Evolutionary conservation across 1,284 basidiomycete genomes (phyloP), one percentile per base, ranked within the genome.

Genomic region (Melanopsichium pennsylvanicum): DNA sequence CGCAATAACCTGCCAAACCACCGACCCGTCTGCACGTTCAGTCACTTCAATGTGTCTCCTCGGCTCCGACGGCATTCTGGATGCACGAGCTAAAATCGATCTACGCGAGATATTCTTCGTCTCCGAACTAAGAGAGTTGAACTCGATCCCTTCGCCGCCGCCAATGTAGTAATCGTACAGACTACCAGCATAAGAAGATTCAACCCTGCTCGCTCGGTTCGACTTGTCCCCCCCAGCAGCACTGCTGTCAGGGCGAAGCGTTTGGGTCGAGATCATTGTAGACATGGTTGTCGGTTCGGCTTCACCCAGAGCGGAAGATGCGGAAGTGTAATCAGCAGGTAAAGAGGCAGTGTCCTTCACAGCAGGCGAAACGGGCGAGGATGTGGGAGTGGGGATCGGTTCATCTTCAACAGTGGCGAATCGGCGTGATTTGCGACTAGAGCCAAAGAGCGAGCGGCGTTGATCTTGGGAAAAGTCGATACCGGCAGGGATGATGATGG

Each of bases 1-100:
- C 1, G 75, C 75, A 33, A 77, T 72, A 16, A 77, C 74, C 40
- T 77, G 75, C 75, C 75, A 77, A 5, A 77, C 71, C 7, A 77
- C 69, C 29, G 64, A 70, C 1, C 75, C 75, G 37, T 77, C 75
- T 2, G 75, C 75, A 2, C 75, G 55, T 38, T 77, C 74, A 8
- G 75, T 77, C 13, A 77, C 74, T 35, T 77, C 75, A 40, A 77
- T 77, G 35, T 77, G 75, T 33, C 41, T 41, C 5, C 69, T 38
- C 11, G 38, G 38, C 35, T 38, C 47, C 2, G 57, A 8, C 8
- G 8, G 52, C 32, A 47, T 57, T 13, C 41, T 47, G 22, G 49
- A 50, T 7, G 38, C 43, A 2, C 50, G 44, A 3, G 45, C 33
- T 11, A 43, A 10, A 9, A 34, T 34, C 7, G 54, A 57, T 15